Conservation (phyloP, 1,284 basidiomycete species). For the Sporisorium reilianum region DNA sequence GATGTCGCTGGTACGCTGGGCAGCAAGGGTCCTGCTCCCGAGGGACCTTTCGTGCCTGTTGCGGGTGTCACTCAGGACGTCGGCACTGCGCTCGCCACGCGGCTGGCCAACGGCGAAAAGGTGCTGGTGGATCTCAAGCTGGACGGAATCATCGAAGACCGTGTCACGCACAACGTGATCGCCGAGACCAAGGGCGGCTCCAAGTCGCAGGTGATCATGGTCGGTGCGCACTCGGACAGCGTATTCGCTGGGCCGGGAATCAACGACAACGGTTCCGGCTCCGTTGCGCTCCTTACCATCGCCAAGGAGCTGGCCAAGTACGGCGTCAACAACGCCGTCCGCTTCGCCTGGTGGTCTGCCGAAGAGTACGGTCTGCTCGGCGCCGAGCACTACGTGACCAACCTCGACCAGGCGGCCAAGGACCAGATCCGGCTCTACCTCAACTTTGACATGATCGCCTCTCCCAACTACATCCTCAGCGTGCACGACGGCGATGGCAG, state of each 20-base stretch:
- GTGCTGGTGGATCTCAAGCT: conserved; percentile 31
- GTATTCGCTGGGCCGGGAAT: conserved; percentile 41
- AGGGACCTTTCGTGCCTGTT: conserved; percentile 41
- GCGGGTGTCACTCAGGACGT: conserved; percentile 25
- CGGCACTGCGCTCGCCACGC: conserved; percentile 13
- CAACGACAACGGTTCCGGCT: conserved; percentile 50
- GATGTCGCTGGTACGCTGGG: conserved; percentile 36
- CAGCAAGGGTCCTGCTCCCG: conserved; percentile 13
- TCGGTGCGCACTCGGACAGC: conserved; percentile 44
- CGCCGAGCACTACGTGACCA: conserved; percentile 34
- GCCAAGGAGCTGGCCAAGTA: conserved; percentile 39
- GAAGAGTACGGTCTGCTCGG: conserved; percentile 47
- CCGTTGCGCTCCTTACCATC: conserved; percentile 37
- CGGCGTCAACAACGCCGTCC: conserved; percentile 35
- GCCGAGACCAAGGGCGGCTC: conserved; percentile 32
- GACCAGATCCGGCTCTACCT: conserved; percentile 39
- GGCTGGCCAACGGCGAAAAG: conserved; percentile 29
- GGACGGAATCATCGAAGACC: conserved; percentile 36
- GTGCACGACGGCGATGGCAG: conserved; percentile 42
- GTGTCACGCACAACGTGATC: conserved; percentile 41
- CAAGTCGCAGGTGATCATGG: conserved; percentile 36
- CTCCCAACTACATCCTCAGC: conserved; percentile 41
- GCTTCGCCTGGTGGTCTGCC: conserved; percentile 46
- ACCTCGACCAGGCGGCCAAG: conserved; percentile 22
- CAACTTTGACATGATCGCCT: conserved; percentile 53